Percentiles rank a stretch among this genome's conserved stretches.
Conservation (phyloP, 495 filamentous ascomycete species). For the Aspergillus coremiiformis region DNA sequence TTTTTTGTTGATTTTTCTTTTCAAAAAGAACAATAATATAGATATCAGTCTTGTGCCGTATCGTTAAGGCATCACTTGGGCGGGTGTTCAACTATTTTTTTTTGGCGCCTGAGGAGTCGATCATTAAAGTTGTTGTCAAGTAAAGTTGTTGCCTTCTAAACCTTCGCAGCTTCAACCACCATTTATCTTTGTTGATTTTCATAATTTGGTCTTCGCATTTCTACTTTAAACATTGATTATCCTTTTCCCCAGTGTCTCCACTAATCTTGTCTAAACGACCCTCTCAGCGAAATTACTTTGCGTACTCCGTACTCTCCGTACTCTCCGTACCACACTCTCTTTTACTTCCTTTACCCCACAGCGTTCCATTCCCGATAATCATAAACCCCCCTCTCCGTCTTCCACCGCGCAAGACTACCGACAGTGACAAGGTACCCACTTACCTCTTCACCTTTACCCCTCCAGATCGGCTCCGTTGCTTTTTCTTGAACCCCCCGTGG, state of each 20-base stretch:
- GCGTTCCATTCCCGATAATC: slow-evolving; percentile 5
- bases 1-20: neutral
- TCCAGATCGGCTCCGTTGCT: neutral
- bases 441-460: neutral
- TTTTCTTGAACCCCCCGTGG: slow-evolving; percentile 18
- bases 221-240: neutral
- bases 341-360: slow-evolving; percentile 5
- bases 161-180: neutral
- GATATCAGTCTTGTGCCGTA: neutral
- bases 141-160: neutral
- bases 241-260: neutral
- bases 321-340: no score
- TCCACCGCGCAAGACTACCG: neutral
- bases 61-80: neutral
- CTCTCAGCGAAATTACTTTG: neutral
- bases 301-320: no score
- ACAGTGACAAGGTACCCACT: no score
- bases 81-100: neutral
- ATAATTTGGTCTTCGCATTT: neutral
- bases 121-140: neutral
- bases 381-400: neutral
- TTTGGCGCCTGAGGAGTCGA: neutral
- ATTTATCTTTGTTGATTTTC: no score
- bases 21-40: no score
- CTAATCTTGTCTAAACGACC: neutral